phyloP scores from a whole-genome alignment of 257 asterid genomes.

The Fraxinus anomala region DNA sequence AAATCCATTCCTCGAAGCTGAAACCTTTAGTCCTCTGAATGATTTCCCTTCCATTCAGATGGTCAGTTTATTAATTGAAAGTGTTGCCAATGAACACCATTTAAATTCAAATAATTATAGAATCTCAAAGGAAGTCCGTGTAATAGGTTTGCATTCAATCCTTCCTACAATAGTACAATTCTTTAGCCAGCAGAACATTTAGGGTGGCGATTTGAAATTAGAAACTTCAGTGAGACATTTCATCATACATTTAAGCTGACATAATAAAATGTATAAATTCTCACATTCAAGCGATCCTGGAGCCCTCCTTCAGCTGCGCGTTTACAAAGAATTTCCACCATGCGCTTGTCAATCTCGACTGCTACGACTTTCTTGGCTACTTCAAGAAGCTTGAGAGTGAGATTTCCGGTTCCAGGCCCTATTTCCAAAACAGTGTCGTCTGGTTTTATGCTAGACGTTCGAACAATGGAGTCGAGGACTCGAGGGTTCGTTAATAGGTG shows the following conservation, averaged over 20 bases:
- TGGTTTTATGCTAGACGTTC: conserved; percentile 56
- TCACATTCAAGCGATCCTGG: conserved; percentile 58
- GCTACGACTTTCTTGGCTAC: conserved; percentile 72
- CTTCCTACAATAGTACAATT: not conserved
- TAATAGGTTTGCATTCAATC: too few species aligned
- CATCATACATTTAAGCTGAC: conserved; percentile 41
- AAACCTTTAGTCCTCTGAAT: not conserved
- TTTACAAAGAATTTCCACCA: conserved; percentile 66
- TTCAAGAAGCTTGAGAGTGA: conserved; percentile 82
- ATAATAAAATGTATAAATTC: conserved; percentile 16
- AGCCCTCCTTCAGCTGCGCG: conserved; percentile 65
- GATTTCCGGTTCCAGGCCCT: conserved; percentile 97
- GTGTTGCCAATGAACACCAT: not conserved
- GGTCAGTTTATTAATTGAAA: not conserved
- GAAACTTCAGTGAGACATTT: conserved; percentile 37
- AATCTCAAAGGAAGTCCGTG: not conserved
- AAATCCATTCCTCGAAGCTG: not conserved
- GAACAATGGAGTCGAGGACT: conserved; percentile 67
- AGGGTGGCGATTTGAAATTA: not conserved
- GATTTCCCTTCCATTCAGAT: not conserved
- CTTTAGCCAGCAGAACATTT: not conserved
- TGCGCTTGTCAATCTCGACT: conserved; percentile 77
- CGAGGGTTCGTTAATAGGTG: conserved; percentile 80
- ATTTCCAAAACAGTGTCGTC: conserved; percentile 86
- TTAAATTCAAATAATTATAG: not conserved